Percentiles rank a stretch among this genome's conserved stretches.
phyloP scores from a whole-genome alignment of 2,329 filamentous ascomycete genomes.

The Phoma sp. region DNA sequence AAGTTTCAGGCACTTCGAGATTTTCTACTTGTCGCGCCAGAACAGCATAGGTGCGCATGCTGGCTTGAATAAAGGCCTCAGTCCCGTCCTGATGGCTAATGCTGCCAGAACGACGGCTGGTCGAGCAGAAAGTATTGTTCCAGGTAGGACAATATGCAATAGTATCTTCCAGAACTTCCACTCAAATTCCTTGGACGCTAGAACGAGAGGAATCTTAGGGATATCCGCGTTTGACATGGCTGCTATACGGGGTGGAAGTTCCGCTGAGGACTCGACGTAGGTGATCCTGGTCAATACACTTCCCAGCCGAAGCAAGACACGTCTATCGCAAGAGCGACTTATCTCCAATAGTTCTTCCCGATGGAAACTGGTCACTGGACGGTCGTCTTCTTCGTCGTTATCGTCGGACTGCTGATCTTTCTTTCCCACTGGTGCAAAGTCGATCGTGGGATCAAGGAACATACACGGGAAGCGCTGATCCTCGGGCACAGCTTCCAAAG shows the following conservation, averaged over 20 bases:
- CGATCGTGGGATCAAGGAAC: no score
- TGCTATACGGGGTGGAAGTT: constrained; percentile 55
- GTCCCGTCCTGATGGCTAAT: constrained; percentile 47
- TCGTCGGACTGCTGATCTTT: no score
- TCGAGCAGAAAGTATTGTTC: constrained; percentile 55
- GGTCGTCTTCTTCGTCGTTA: no score
- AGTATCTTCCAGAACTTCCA: constrained; percentile 58
- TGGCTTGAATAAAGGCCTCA: constrained; percentile 44
- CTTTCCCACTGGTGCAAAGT: no score
- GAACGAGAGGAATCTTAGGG: constrained; percentile 54
- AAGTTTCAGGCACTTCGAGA: no score
- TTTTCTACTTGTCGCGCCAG: no score
- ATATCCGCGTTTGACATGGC: constrained; percentile 39
- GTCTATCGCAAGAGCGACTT: constrained; percentile 58
- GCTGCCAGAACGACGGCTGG: constrained; percentile 57
- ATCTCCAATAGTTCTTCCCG: constrained; percentile 60
- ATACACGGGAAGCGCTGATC: no score
- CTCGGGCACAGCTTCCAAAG: no score
- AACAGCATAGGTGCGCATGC: constrained; percentile 53
- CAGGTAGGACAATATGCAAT: constrained; percentile 57
- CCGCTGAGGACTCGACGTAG: constrained; percentile 50
- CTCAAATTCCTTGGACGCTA: constrained; percentile 46
- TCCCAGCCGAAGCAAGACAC: constrained; percentile 57
- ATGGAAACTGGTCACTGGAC: constrained; percentile 7
- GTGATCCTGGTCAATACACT: constrained; percentile 56